Evolutionary conservation across 768 basidiomycete genomes (phyloP), one percentile per base, ranked within the genome.

Genomic region (Boletus huronensis): DNA sequence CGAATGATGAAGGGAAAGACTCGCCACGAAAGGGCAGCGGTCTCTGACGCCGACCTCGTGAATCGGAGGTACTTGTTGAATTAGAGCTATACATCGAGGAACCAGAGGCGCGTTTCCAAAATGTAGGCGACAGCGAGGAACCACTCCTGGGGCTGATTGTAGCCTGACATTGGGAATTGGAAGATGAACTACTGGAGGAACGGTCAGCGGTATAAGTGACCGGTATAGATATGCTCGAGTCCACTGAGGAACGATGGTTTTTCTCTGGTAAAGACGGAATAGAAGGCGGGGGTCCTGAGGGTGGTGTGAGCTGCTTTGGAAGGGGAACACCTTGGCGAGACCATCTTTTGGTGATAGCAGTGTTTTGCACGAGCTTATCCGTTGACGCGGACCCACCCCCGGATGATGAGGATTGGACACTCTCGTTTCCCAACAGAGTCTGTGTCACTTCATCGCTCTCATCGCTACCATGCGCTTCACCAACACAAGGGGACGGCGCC

Each of bases 231-330:
- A 63, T 53, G 34, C 59, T 55, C 16, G 67, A 66, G 21, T 58
- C 64, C 28, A 66, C 55, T 16, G 68, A 65, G 23, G 44, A 28
- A 28, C 65, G 71, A 53, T 41, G 57, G 53, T 64, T 55, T 49
- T 57, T 34, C 21, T 65, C 67, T 17, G 58, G 44, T 26, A 59
- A 50, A 71, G 54, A 41, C 6, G 74, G 81, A 25, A 78, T 66
- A 16, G 79, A 77, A 5, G 84, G 82, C 28, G 82, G 71, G 16
- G 85, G 83, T 6, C 82, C 85, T 26, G 72, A 77, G 2, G 86
- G 84, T 10, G 85, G 84, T 5, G 80, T 80, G 46, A 76, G 65
- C 44, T 78, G 76, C 21, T 79, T 76, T 9, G 85, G 85, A 29
- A 78, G 57, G 74, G 65, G 26, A 63, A 63, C 34, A 14, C 76